A percentile compares a stretch with the other conserved stretches of the same genome.
phyloP scores from a whole-genome alignment of 371 early-diverging fungal species.

The Rhizopus arrhizus region DNA sequence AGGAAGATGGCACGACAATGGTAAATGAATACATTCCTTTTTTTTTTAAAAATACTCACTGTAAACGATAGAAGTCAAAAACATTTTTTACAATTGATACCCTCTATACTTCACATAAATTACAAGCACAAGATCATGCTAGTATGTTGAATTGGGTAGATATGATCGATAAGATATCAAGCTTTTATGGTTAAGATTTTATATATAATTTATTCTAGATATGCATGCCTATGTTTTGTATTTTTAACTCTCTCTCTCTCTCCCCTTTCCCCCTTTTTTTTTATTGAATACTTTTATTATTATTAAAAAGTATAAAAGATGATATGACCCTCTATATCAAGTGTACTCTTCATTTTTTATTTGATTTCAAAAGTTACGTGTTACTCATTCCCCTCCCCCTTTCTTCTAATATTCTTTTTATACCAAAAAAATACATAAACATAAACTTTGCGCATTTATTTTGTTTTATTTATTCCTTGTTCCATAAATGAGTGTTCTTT shows the following conservation, averaged over 20 bases:
- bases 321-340: background rate
- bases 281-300: background rate
- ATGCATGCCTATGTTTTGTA: constrained; percentile 2
- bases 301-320: background rate
- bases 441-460: background rate
- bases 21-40: background rate
- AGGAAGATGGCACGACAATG: constrained; percentile 19
- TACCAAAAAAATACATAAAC: background rate
- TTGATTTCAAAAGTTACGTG: background rate
- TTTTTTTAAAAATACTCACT: background rate
- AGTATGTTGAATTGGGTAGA: constrained; percentile 27
- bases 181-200: constrained; percentile 3
- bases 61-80: constrained; percentile 19
- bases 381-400: background rate
- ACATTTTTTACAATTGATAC: constrained; percentile 31
- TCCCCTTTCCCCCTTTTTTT: background rate
- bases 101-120: constrained; percentile 27
- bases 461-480: background rate
- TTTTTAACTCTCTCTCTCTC: constrained; percentile 1
- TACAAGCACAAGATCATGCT: constrained; percentile 27
- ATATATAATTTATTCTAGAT: background rate
- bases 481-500: constrained; percentile 2
- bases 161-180: constrained; percentile 13
- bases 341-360: background rate
- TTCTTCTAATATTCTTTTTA: background rate